Evolutionary conservation across 2,329 filamentous ascomycete species (phyloP), one percentile per base, ranked within the genome.

Genomic region (Diatrype stigma): DNA sequence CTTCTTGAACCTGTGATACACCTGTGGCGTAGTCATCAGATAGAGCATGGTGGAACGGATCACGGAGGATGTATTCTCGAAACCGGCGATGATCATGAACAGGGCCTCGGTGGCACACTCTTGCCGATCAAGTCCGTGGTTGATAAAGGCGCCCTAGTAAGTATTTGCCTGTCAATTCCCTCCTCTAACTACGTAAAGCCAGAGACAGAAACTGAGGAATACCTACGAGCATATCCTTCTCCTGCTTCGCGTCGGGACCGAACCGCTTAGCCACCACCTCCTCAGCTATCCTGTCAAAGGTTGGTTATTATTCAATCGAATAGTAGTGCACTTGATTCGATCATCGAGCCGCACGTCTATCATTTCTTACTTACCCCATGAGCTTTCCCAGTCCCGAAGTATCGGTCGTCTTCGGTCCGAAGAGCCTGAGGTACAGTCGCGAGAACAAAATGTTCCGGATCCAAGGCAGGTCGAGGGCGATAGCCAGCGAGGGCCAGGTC

Each of bases 61-160:
- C 2, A 72, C 69, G 1, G 73, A 74, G 1, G 77, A 73, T 0
- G 76, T 77, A 12, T 75, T 79, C 54, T 81, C 77, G 3, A 74
- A 74, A 3, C 77, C 53, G 2, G 55, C 55, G 42, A 57, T 55
- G 23, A 57, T 55, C 49, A 53, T 51, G 30, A 64, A 51, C 26
- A 63, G 54, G 2, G 51, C 53, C 48, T 65, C 63, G 5, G 58
- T 56, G 19, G 63, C 62, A 47, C 60, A 63, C 46, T 64, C 52
- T 22, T 48, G 40, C 16, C 57, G 54, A 1, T 52, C 55, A 10
- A 67, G 46, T 19, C 63, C 64, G 30, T 63, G 56, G 6, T 58
- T 52, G 21, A 66, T 62, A 50, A 61, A 67, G 0, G 62, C 62
- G 4, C 59, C 62, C 58, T 63, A 12, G n/a, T 19, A 11, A 23